A percentile compares a stretch with the other conserved stretches of the same genome.
These are phyloP conservation scores for Podila clonocystis DNA, from an alignment of 192 early-diverging fungal genomes.

Conservation along the genomic window DNA sequence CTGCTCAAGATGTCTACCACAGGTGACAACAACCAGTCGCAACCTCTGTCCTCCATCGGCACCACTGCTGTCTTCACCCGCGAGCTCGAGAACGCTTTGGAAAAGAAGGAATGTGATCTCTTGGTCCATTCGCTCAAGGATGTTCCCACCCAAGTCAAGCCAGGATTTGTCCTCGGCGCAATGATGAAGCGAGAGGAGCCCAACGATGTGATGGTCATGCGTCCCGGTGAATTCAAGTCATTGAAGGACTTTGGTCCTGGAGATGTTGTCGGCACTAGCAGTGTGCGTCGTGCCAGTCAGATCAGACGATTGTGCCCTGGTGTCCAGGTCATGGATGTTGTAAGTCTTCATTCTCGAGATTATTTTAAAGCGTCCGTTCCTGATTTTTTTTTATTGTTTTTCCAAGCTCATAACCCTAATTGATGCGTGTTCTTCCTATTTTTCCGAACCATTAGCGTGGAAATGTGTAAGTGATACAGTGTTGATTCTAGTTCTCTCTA, in stretches of 20 bases:
- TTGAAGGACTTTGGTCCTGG: conserved; percentile 76
- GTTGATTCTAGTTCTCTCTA: background rate
- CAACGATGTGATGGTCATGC: conserved; percentile 86
- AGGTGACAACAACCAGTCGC: conserved; percentile 85
- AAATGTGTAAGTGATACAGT: conserved; percentile 31
- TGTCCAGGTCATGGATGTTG: conserved; percentile 81
- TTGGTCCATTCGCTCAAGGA: conserved; percentile 97
- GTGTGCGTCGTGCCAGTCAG: conserved; percentile 89
- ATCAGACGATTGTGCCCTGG: conserved; percentile 80
- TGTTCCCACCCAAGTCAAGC: conserved; percentile 85
- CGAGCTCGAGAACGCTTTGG: conserved; percentile 86
- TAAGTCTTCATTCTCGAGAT: conserved; percentile 43
- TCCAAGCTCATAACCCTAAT: too few species aligned
- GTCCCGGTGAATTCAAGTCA: conserved; percentile 39
- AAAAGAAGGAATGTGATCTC: conserved; percentile 72
- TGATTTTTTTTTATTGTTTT: conserved; percentile 9
- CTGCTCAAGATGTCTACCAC: conserved; percentile 73
- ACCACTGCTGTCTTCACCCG: conserved; percentile 92
- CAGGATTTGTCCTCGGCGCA: conserved; percentile 84
- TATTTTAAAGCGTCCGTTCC: background rate
- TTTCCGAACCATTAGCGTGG: conserved; percentile 15
- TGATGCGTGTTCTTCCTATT: background rate
- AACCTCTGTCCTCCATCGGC: conserved; percentile 90
- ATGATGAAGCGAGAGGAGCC: conserved; percentile 91
- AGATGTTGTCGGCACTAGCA: conserved; percentile 88